Conservation (phyloP, 148 eudicot genomes). For the Salicornia ramosissima region DNA sequence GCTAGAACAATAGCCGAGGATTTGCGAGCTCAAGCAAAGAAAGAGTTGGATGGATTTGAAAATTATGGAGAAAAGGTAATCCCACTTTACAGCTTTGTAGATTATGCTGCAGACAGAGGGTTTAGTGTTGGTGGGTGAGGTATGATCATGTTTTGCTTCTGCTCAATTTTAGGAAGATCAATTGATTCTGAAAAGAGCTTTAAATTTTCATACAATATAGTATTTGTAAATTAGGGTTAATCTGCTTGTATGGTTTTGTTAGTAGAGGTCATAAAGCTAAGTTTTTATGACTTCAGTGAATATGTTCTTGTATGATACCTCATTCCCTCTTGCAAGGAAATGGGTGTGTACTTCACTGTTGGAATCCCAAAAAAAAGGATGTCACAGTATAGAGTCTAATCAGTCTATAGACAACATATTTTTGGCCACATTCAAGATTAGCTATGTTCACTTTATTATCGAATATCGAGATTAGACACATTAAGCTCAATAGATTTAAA, state of each 20-base stretch:
- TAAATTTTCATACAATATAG: not conserved
- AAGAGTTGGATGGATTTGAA: constrained; percentile 61
- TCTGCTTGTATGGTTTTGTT: not conserved
- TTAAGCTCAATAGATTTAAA: too few species aligned
- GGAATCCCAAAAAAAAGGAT: too few species aligned
- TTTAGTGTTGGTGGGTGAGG: constrained; percentile 41
- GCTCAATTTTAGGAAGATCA: not conserved
- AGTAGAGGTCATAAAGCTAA: constrained; percentile 8
- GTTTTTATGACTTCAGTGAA: not conserved
- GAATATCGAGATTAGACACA: too few species aligned
- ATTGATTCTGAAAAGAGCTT: not conserved
- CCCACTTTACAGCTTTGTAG: constrained; percentile 81
- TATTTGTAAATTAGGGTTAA: not conserved
- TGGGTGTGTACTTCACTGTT: too few species aligned
- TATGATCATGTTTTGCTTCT: not conserved
- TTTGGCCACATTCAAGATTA: too few species aligned
- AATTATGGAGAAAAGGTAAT: constrained; percentile 69
- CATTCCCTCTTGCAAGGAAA: not conserved
- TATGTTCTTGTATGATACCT: not conserved
- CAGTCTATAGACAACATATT: too few species aligned
- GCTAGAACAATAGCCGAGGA: constrained; percentile 83
- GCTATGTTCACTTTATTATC: too few species aligned
- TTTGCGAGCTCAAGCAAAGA: constrained; percentile 58
- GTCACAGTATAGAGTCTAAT: too few species aligned
- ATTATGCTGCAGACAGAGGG: constrained; percentile 89